Evolutionary conservation across 2,329 filamentous ascomycete species (phyloP).

Genomic region (Beauveria asiatica): DNA sequence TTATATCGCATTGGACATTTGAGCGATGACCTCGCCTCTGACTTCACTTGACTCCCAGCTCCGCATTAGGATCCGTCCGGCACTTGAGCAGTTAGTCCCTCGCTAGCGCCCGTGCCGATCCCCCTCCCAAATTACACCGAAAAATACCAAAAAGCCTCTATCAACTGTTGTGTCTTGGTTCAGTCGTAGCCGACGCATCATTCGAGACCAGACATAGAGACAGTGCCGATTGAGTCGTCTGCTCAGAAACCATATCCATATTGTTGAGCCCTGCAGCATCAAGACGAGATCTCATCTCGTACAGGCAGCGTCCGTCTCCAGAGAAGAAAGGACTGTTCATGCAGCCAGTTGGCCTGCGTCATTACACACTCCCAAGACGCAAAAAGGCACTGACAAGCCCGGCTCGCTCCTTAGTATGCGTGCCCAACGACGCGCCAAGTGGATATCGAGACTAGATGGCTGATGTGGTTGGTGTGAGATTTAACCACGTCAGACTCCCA

Average conservation of each 20-base stretch:
- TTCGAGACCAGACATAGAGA: neutral
- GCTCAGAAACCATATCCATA: neutral
- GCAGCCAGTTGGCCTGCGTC: neutral
- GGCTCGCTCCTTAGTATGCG: neutral
- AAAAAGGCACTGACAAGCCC: neutral
- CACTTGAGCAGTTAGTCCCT: neutral
- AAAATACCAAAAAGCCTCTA: neutral
- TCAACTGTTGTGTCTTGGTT: neutral
- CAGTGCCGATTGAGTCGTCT: neutral
- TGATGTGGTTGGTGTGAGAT: constrained; percentile 6
- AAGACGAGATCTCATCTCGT: neutral
- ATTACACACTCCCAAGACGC: neutral
- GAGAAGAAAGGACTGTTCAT: neutral
- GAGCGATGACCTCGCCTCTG: neutral
- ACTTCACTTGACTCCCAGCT: neutral
- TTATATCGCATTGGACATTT: neutral
- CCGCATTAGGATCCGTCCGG: neutral
- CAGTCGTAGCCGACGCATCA: neutral
- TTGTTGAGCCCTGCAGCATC: neutral
- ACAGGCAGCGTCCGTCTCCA: neutral
- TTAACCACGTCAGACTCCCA: constrained; percentile 9
- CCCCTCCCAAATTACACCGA: neutral
- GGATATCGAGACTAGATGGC: neutral
- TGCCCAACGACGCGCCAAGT: constrained; percentile 4
- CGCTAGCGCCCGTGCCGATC: neutral